Conservation (phyloP, 257 asterid species). For the Ehretia macrophylla region DNA sequence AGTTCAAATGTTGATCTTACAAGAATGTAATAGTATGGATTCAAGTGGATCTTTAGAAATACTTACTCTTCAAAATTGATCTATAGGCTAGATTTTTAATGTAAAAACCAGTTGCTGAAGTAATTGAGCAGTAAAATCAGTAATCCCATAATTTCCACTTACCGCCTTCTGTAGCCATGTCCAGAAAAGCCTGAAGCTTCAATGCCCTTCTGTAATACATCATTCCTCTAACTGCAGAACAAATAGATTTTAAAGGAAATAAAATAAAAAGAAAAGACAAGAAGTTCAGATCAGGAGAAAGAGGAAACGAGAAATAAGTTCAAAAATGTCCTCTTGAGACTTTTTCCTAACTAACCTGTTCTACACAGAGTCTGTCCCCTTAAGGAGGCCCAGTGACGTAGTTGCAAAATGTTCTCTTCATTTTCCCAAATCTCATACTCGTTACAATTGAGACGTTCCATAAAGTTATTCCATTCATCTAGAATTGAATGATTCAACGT, state of each 20-base stretch:
- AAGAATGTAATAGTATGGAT: no score
- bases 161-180: conserved; percentile 92
- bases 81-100: no score
- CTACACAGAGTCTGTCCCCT: conserved; percentile 97
- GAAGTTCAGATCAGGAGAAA: conserved; percentile 8
- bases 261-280: conserved; percentile 1
- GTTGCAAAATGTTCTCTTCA: conserved; percentile 82
- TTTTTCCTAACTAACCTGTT: conserved; percentile 53
- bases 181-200: conserved; percentile 98
- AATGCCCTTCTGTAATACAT: conserved; percentile 97
- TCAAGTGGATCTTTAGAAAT: no score
- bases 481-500: conserved; percentile 18
- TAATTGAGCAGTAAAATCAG: conserved; percentile 1
- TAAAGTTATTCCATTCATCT: conserved; percentile 97
- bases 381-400: conserved; percentile 99
- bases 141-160: conserved; percentile 12
- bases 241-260: conserved; percentile 10
- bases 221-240: conserved; percentile 92
- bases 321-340: not conserved
- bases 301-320: conserved; percentile 4
- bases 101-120: not conserved
- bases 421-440: conserved; percentile 67
- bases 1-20: no score
- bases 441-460: conserved; percentile 87
- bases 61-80: no score